Base-by-base conservation (phyloP, 208 protist genomes). In the Borovskyia barvae region DNA sequence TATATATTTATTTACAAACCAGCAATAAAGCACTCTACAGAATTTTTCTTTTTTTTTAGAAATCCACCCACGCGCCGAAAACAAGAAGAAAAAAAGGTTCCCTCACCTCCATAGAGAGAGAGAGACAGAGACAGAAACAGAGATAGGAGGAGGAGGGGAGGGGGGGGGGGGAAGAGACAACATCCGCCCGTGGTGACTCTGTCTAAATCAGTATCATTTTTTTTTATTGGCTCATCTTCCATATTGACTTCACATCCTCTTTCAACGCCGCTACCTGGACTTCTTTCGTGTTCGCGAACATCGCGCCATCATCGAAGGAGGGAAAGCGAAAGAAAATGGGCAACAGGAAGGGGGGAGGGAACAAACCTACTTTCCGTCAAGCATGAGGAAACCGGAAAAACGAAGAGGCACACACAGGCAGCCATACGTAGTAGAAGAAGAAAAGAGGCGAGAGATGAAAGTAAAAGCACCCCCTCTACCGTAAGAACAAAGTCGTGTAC, bases 11-110 rank as follows among this genome's bases (percentile, higher is more conserved):
- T 41, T 20, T 8, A 29, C 9, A 17, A 20, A 14, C 37, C 9
- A 33, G 6, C 9, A 45, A 14, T 3, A 50, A 26, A 36, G 41
- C 12, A 24, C 9, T 19, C 1, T 17, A 22, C 19, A 29, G 6
- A 32, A 15, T 3, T 40, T 50, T 36, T 20, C 37, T 48, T 49
- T 52, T 28, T 29, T 47, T 43, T 49, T 42, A n/a, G n/a, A 24
- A 25, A 24, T 54, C 12, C 22, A n/a, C n/a, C 14, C 8, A 39
- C 8, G 35, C 35, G 14, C 8, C 35, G 8, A 37, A 25, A 55
- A 55, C n/a, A 20, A 28, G n/a, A 24, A 19, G 24, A 33, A 2
- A 33, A 51, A 32, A 2, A 39, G 14, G 35, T 30, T 15, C 33
- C 14, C 8, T 25, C 29, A 40, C 8, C 9, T 6, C 9, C 12